Evolutionary conservation across 768 basidiomycete genomes (phyloP), one percentile per base, ranked within the genome.

Genomic region (Boletales sp.): DNA sequence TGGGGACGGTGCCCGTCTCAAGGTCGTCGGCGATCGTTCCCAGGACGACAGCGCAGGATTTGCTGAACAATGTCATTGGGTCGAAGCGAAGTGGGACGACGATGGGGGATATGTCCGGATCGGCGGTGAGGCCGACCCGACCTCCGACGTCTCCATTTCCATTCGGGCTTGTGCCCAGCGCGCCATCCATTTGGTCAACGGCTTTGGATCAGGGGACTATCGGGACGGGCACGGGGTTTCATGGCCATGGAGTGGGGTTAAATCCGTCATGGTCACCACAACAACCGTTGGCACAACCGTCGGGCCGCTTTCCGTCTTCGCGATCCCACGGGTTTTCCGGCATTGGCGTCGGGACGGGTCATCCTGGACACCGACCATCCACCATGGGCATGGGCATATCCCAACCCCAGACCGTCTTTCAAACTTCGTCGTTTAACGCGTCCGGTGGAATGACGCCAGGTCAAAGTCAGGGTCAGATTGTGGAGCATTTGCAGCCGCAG

Each of bases 171-270:
- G 78, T 78, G 5, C 65, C 72, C 3, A 73, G 72, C 56, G 67
- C 67, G n/a, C 70, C 76, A 43, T 86, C 81, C 2, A 88, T 87
- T 36, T 87, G 87, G 86, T 81, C 85, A 4, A 74, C 82, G 13
- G 72, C 78, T 2, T 67, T 70, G 4, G 83, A 82, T 51, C 79
- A 80, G 47, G 69, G 72, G 44, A 52, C 52, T 3, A 24, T 24
- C 5, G 24, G 24, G 24, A 24, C 24, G 24, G 24, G 24, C 24
- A 24, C 24, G 24, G 24, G 24, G 24, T 24, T 24, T 24, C 24
- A 24, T 24, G 24, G 24, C 5, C 24, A 24, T 24, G 24, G 24
- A 24, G 24, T 60, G 36, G 52, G 44, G 44, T 40, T 58, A 29
- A 45, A 46, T 39, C 48, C 51, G 5, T 18, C 42, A 19, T 67